Conservation (phyloP, 1,284 basidiomycete genomes). For the Ustilago esculenta region DNA sequence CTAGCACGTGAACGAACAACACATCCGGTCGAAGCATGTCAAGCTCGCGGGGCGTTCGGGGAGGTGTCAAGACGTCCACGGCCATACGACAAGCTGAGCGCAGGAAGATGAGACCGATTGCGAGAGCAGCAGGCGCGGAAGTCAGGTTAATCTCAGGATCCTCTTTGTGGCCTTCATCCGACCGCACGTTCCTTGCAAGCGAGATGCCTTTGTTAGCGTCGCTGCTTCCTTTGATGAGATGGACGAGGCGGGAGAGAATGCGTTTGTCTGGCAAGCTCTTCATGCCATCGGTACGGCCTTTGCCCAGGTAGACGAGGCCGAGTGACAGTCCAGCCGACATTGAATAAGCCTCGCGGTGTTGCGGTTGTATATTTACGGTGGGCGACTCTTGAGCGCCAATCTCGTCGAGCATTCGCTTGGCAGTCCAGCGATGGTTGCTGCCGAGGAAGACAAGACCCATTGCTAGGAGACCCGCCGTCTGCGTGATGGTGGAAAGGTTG, state of each 20-base stretch:
- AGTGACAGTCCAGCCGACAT: slow-evolving; percentile 88
- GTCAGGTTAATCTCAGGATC: slow-evolving; percentile 42
- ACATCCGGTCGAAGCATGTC: slow-evolving; percentile 89
- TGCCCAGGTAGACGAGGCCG: slow-evolving; percentile 94
- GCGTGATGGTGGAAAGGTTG: slow-evolving; percentile 87
- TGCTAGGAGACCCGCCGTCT: slow-evolving; percentile 86
- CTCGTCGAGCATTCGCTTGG: slow-evolving; percentile 86
- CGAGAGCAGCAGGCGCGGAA: slow-evolving; percentile 85
- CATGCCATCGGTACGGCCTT: slow-evolving; percentile 65
- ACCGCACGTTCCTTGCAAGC: background rate
- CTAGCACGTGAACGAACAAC: slow-evolving; percentile 81
- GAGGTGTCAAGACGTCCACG: slow-evolving; percentile 83
- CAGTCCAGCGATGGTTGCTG: slow-evolving; percentile 86
- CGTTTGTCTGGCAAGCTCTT: slow-evolving; percentile 48
- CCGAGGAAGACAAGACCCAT: slow-evolving; percentile 91
- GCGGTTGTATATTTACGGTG: slow-evolving; percentile 73
- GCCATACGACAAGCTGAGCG: slow-evolving; percentile 84
- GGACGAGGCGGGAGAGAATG: slow-evolving; percentile 50
- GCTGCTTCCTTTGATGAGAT: slow-evolving; percentile 34
- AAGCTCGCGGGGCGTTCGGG: slow-evolving; percentile 79
- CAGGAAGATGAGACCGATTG: slow-evolving; percentile 90
- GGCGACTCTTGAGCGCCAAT: slow-evolving; percentile 80
- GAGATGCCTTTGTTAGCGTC: background rate
- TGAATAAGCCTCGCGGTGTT: slow-evolving; percentile 83
- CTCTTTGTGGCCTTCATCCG: background rate